phyloP scores from a whole-genome alignment of 2,329 filamentous ascomycete genomes.

The Pyricularia pennisetigena region DNA sequence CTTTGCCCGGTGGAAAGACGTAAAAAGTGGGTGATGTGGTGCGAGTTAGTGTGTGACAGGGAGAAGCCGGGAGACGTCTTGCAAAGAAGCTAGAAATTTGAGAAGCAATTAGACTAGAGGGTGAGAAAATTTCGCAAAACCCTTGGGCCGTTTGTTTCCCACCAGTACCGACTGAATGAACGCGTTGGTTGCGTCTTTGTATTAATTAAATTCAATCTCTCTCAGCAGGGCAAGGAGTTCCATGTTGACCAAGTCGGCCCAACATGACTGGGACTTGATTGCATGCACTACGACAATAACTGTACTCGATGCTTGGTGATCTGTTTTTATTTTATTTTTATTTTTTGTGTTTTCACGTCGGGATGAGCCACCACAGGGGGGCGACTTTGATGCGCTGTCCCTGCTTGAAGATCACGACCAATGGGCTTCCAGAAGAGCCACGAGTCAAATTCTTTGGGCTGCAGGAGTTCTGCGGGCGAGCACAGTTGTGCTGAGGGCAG shows the following conservation, averaged over 20 bases:
- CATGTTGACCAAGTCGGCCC: not conserved
- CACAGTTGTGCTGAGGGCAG: not conserved
- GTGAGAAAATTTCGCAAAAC: not conserved
- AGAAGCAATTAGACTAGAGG: not conserved
- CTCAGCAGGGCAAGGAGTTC: not conserved
- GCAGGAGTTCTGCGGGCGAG: conserved; percentile 9
- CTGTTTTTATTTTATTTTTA: not conserved
- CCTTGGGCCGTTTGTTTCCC: not conserved
- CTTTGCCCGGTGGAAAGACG: not conserved
- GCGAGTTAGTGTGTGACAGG: not conserved
- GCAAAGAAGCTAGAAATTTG: not conserved
- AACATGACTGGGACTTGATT: not conserved
- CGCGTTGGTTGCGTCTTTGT: not conserved
- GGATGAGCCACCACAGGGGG: conserved; percentile 7
- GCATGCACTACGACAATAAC: not conserved
- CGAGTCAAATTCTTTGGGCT: conserved; percentile 5
- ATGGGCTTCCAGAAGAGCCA: conserved; percentile 10
- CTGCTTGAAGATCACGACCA: conserved; percentile 12
- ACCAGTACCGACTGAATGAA: not conserved
- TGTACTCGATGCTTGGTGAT: not conserved
- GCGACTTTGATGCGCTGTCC: conserved; percentile 15
- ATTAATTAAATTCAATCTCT: not conserved
- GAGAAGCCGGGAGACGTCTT: not conserved
- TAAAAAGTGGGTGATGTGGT: not conserved
- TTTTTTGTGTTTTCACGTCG: not conserved